These are phyloP conservation scores for Xylariaceae sp. DNA, from an alignment of 2,329 filamentous ascomycete species.

Conservation along the genomic window DNA sequence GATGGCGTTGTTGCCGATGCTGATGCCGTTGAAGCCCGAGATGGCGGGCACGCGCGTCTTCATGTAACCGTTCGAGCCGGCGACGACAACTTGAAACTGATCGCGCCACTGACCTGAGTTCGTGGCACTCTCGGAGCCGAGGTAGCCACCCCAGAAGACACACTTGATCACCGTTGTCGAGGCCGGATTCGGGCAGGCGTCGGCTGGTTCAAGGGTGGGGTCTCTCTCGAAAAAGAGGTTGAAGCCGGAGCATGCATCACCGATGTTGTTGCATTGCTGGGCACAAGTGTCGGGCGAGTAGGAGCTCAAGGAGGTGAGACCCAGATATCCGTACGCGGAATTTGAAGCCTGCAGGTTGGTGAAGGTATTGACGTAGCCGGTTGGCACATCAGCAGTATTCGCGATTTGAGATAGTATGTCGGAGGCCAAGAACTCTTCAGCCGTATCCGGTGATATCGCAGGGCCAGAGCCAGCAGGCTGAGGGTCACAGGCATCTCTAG, in stretches of 20 bases:
- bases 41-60: not conserved
- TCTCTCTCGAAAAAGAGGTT: conserved; percentile 16
- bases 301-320: conserved; percentile 1
- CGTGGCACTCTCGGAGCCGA: conserved; percentile 2
- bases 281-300: conserved; percentile 9
- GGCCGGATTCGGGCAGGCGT: conserved; percentile 6
- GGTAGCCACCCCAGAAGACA: conserved; percentile 7
- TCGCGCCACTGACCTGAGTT: conserved; percentile 7
- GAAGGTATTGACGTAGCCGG: not conserved
- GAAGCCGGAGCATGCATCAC: conserved; percentile 10
- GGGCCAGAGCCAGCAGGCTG: conserved; percentile 3
- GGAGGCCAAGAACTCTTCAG: conserved; percentile 2
- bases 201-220: conserved; percentile 6
- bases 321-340: conserved; percentile 9
- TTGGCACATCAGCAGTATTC: not conserved
- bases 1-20: conserved; percentile 15
- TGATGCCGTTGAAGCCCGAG: not conserved
- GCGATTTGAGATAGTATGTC: not conserved
- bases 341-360: conserved; percentile 6
- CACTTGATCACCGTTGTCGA: conserved; percentile 16
- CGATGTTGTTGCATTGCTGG: conserved; percentile 1
- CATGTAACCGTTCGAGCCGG: conserved; percentile 15
- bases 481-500: conserved; percentile 3
- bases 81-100: conserved; percentile 11
- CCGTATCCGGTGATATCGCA: not conserved